Conservation (phyloP, 208 protist genomes). For the Leishmania gerbilli region DNA sequence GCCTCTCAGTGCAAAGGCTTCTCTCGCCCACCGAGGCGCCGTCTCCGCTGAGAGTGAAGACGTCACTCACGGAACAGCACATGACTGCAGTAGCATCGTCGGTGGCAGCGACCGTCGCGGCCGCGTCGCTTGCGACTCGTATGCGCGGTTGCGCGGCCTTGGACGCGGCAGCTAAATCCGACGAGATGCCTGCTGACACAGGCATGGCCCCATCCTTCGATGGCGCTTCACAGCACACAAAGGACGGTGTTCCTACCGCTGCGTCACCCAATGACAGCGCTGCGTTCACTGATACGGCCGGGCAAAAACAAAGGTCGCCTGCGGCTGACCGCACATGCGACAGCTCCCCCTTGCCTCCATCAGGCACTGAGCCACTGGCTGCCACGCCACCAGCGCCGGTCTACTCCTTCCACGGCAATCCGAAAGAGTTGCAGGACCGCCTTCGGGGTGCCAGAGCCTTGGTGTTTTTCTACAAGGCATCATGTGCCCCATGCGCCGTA, state of each 20-base stretch:
- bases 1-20: not conserved
- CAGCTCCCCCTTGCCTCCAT: not conserved
- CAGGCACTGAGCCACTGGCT: not conserved
- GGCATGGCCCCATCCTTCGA: not conserved
- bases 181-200: not conserved
- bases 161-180: not conserved
- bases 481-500: constrained; percentile 62
- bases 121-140: not conserved
- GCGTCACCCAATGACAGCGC: not conserved
- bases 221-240: not conserved
- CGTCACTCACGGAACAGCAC: not conserved
- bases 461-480: constrained; percentile 82
- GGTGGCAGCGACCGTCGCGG: too few relatives aligned
- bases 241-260: not conserved
- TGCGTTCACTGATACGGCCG: not conserved
- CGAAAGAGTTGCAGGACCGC: constrained; percentile 45
- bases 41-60: not conserved
- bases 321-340: not conserved
- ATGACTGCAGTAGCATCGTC: not conserved
- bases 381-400: constrained; percentile 10
- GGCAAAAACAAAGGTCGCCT: not conserved
- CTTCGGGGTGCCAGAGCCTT: constrained; percentile 42
- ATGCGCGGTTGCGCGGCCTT: not conserved
- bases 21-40: not conserved
- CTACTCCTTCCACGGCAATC: constrained; percentile 53